Conservation (phyloP, 257 asterid genomes). For the Solanum sparsipilum region DNA sequence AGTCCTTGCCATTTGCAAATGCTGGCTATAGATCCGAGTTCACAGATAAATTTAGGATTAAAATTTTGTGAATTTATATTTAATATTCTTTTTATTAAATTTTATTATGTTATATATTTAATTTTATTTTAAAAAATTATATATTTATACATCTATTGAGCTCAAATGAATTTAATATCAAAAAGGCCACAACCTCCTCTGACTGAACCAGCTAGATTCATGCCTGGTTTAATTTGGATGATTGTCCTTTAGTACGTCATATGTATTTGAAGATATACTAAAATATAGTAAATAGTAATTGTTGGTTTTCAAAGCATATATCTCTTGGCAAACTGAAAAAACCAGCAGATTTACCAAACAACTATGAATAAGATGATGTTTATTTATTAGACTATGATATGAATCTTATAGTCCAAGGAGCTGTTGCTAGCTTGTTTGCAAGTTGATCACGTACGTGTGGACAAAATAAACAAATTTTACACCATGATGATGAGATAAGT, state of each 20-base stretch:
- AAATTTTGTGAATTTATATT: too few species aligned
- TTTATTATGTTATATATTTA: too few species aligned
- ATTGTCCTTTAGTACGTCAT: background rate
- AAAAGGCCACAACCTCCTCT: background rate
- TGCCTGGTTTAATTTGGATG: too few species aligned
- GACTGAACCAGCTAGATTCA: background rate
- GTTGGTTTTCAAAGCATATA: background rate
- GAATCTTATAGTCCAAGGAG: background rate
- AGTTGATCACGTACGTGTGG: background rate
- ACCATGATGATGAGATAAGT: background rate
- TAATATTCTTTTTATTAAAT: too few species aligned
- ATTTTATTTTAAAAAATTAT: too few species aligned
- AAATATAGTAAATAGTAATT: too few species aligned
- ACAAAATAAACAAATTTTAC: too few species aligned
- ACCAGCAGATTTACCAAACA: background rate
- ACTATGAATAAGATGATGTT: too few species aligned
- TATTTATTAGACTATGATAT: background rate
- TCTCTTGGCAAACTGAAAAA: background rate
- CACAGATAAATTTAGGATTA: background rate
- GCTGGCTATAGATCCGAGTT: background rate
- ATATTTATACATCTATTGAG: too few species aligned
- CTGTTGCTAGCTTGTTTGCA: background rate
- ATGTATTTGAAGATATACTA: too few species aligned
- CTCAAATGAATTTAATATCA: too few species aligned
- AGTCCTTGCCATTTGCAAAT: background rate